A percentile compares a stretch with the other conserved stretches of the same genome.
Conservation (phyloP, 2,329 filamentous ascomycete genomes). For the Hypoxylon sp. region DNA sequence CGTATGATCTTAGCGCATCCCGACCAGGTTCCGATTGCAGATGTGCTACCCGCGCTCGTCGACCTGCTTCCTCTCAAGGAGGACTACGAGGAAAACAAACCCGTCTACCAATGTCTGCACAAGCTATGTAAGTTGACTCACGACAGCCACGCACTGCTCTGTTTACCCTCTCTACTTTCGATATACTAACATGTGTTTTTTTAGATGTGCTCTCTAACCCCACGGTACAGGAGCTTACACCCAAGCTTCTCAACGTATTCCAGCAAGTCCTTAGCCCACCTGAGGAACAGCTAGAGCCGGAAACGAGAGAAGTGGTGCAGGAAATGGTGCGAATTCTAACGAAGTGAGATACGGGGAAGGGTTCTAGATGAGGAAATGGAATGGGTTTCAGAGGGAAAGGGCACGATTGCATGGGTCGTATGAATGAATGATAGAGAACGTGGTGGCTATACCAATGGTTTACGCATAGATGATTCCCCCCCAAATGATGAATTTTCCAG, state of each 20-base stretch:
- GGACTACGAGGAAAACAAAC: conserved; percentile 96
- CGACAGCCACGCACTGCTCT: neutral
- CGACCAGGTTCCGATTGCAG: conserved; percentile 80
- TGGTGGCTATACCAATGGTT: conserved; percentile 25
- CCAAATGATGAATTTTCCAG: conserved; percentile 42
- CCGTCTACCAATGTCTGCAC: conserved; percentile 90
- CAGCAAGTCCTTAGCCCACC: conserved; percentile 78
- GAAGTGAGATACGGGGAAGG: conserved; percentile 36
- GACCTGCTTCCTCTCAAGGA: conserved; percentile 87
- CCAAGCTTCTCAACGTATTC: conserved; percentile 76
- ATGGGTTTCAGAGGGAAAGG: conserved; percentile 24
- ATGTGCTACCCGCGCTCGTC: conserved; percentile 85
- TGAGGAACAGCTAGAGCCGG: conserved; percentile 79
- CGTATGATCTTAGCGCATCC: conserved; percentile 93
- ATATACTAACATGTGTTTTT: conserved; percentile 43
- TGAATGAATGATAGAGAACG: conserved; percentile 46
- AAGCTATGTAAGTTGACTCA: conserved; percentile 75
- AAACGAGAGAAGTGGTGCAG: conserved; percentile 74
- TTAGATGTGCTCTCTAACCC: conserved; percentile 75
- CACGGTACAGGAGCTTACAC: conserved; percentile 76
- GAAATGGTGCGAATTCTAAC: conserved; percentile 64
- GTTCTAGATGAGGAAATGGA: conserved; percentile 18
- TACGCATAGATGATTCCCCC: conserved; percentile 50
- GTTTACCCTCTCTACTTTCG: neutral
- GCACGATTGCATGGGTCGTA: conserved; percentile 46